Evolutionary conservation across 768 basidiomycete species (phyloP).

Genomic region (Podaxis carcinomalis): DNA sequence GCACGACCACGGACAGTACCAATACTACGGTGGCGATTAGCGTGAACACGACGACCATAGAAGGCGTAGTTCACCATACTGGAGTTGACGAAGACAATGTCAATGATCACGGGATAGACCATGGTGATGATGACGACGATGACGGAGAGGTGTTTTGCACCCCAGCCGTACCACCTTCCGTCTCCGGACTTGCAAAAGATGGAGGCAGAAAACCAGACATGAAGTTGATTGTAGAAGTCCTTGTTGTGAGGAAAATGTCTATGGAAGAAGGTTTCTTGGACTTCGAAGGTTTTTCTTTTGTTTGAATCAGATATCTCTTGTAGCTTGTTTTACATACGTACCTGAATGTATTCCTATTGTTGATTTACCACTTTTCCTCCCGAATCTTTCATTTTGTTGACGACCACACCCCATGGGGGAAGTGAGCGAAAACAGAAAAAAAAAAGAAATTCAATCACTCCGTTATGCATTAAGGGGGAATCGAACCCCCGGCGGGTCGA

Average conservation of each 20-base stretch:
- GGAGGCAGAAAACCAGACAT: neutral
- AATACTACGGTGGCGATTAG: neutral
- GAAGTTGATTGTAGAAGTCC: slow-evolving; percentile 27
- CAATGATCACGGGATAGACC: neutral
- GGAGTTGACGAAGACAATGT: neutral
- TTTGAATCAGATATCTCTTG: neutral
- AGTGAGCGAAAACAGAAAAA: neutral
- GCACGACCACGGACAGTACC: neutral
- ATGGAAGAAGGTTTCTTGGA: slow-evolving; percentile 75
- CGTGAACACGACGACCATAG: too few species aligned
- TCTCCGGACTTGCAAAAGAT: slow-evolving; percentile 20
- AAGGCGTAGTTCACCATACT: neutral
- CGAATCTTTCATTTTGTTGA: too few species aligned
- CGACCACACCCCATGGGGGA: neutral
- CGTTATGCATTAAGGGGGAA: slow-evolving; percentile 58
- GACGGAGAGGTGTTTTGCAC: slow-evolving; percentile 34
- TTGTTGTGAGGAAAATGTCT: slow-evolving; percentile 75
- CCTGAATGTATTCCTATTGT: too few species aligned
- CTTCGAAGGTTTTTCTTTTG: slow-evolving; percentile 52
- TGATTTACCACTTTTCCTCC: too few species aligned
- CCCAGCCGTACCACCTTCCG: neutral
- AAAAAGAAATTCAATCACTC: neutral
- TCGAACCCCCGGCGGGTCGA: slow-evolving; percentile 88
- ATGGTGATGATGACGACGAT: slow-evolving; percentile 33
- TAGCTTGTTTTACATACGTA: too few species aligned